These are phyloP conservation scores for Magnolia sinica DNA, from an alignment of 164 flowering plant genomes.

Conservation along the genomic window DNA sequence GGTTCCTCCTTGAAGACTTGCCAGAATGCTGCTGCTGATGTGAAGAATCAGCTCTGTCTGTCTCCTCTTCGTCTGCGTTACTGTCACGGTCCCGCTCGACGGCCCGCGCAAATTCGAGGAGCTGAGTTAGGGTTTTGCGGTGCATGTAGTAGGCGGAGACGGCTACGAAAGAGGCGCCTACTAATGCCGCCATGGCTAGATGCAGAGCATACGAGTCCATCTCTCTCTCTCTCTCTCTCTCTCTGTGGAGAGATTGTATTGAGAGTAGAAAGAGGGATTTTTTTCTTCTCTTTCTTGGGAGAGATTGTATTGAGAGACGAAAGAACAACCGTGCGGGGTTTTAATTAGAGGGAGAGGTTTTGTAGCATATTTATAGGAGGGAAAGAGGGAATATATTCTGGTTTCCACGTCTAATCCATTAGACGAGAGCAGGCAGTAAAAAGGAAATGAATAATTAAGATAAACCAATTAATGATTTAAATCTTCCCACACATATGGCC, in stretches of 20 bases:
- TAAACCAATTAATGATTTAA: too few species aligned
- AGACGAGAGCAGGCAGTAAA: too few species aligned
- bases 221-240: neutral
- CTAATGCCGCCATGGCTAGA: slow-evolving; percentile 86
- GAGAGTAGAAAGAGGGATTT: neutral
- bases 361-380: too few species aligned
- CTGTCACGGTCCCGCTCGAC: slow-evolving; percentile 51
- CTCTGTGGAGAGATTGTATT: neutral
- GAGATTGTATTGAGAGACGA: too few species aligned
- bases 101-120: slow-evolving; percentile 77
- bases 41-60: neutral
- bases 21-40: slow-evolving; percentile 22
- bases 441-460: too few species aligned
- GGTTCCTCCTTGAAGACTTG: slow-evolving; percentile 25
- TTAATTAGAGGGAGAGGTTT: too few species aligned
- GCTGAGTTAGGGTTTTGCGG: slow-evolving; percentile 67
- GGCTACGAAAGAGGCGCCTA: slow-evolving; percentile 86
- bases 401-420: too few species aligned
- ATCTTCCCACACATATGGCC: too few species aligned
- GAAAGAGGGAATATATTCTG: too few species aligned
- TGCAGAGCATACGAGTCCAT: slow-evolving; percentile 78
- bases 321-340: too few species aligned
- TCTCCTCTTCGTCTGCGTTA: slow-evolving; percentile 26
- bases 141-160: slow-evolving; percentile 92
- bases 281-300: neutral